Percentiles rank a stretch among this genome's conserved stretches.
These are phyloP conservation scores for Ceratobasidium sp. DNA, from an alignment of 1,284 basidiomycete genomes.

Conservation along the genomic window DNA sequence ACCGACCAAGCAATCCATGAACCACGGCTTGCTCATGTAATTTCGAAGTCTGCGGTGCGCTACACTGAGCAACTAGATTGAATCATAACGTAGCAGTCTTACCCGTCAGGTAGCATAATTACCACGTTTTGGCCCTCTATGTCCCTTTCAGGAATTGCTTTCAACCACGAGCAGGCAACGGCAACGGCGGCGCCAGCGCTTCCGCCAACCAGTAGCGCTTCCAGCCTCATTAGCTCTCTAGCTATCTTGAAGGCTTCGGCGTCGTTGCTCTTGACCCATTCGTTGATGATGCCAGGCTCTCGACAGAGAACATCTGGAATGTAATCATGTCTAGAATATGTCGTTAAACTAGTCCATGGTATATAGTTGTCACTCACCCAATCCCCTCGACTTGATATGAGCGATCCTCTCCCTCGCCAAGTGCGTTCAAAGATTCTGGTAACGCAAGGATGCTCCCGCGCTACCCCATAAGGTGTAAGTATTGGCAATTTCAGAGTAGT, in stretches of 20 bases:
- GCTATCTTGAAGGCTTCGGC: conserved; percentile 83
- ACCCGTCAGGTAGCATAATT: conserved; percentile 89
- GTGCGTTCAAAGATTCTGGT: conserved; percentile 66
- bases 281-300: conserved; percentile 60
- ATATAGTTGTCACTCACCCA: conserved; percentile 57
- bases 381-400: conserved; percentile 92
- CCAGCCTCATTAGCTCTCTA: conserved; percentile 79
- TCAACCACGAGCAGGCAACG: conserved; percentile 81
- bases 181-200: conserved; percentile 86
- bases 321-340: conserved; percentile 72
- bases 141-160: conserved; percentile 66
- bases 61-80: too few relatives aligned
- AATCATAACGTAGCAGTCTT: conserved; percentile 47
- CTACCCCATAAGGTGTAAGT: conserved; percentile 52
- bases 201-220: conserved; percentile 91
- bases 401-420: conserved; percentile 59
- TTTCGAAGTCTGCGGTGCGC: conserved; percentile 89
- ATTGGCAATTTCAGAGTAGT: conserved; percentile 5
- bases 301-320: conserved; percentile 80
- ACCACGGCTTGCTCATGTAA: conserved; percentile 95
- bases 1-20: conserved; percentile 57
- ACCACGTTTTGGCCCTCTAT: conserved; percentile 86
- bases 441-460: conserved; percentile 86
- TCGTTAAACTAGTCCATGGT: not conserved
- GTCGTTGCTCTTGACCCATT: conserved; percentile 89